A percentile compares a stretch with the other conserved stretches of the same genome.
These are phyloP conservation scores for Blastocrithidia nonstop DNA, from an alignment of 208 protist genomes.

Conservation along the genomic window DNA sequence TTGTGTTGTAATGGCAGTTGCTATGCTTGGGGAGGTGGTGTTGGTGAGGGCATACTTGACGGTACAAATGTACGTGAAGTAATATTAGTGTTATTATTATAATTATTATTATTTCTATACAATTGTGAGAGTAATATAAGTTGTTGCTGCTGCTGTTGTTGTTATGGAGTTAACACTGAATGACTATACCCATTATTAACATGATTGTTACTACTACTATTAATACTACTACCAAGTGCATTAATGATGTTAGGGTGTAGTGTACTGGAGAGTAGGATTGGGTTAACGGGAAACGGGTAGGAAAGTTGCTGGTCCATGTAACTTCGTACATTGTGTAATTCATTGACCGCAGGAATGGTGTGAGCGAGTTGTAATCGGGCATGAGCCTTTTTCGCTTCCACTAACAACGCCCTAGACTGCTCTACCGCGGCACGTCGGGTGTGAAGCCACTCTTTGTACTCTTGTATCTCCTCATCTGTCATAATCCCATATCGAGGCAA, in stretches of 20 bases:
- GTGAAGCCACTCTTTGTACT: slow-evolving; percentile 63
- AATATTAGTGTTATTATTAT: too few relatives aligned
- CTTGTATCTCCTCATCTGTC: slow-evolving; percentile 39
- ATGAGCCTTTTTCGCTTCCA: slow-evolving; percentile 34
- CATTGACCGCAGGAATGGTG: background rate
- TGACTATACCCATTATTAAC: background rate
- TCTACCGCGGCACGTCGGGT: slow-evolving; percentile 15
- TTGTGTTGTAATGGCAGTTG: too few relatives aligned
- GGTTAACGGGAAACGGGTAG: too few relatives aligned
- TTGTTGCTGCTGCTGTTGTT: too few relatives aligned
- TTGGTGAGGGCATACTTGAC: too few relatives aligned
- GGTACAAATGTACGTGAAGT: too few relatives aligned
- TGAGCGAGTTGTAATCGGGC: slow-evolving; percentile 30
- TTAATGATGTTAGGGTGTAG: background rate
- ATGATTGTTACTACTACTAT: background rate
- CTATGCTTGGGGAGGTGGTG: too few relatives aligned
- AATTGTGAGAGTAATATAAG: too few relatives aligned
- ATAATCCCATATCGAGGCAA: slow-evolving; percentile 69
- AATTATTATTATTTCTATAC: too few relatives aligned
- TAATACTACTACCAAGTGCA: slow-evolving; percentile 1
- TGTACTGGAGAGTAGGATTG: too few relatives aligned
- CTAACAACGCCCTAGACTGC: slow-evolving; percentile 21
- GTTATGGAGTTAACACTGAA: too few relatives aligned
- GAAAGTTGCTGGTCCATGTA: slow-evolving; percentile 1
- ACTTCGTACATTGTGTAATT: slow-evolving; percentile 1